Evolutionary conservation across 2,329 filamentous ascomycete genomes (phyloP).

Genomic region (Colletotrichum higginsianum): DNA sequence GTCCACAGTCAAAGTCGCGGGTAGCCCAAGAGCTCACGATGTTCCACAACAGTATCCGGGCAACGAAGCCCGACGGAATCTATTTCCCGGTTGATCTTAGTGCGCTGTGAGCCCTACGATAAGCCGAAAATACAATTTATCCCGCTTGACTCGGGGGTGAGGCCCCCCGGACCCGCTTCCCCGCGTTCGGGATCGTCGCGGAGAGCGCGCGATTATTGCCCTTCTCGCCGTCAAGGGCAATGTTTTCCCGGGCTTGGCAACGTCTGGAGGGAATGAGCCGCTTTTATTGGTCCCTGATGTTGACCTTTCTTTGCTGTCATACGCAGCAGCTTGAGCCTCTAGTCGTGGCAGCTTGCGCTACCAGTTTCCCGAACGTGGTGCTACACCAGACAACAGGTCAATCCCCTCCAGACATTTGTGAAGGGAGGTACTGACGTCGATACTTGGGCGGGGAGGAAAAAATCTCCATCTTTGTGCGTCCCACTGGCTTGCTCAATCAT

Average conservation of each 20-base stretch:
- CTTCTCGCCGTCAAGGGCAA: neutral
- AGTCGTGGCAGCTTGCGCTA: conserved; percentile 8
- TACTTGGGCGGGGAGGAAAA: neutral
- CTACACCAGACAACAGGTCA: neutral
- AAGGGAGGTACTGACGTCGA: no score
- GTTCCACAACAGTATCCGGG: neutral
- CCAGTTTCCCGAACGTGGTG: conserved; percentile 13
- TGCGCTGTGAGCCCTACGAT: neutral
- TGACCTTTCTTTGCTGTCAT: neutral
- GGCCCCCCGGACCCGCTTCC: conserved; percentile 25
- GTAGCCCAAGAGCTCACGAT: neutral
- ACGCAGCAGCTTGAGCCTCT: conserved; percentile 28
- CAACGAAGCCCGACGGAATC: neutral
- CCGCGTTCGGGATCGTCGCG: conserved; percentile 33
- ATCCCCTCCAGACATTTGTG: neutral
- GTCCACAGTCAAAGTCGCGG: neutral
- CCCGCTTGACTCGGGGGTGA: conserved; percentile 25
- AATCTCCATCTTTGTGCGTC: conserved; percentile 25
- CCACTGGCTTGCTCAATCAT: neutral
- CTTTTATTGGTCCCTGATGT: neutral
- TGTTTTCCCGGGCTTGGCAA: neutral
- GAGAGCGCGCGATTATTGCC: neutral
- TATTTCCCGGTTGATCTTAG: neutral
- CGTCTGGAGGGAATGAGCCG: neutral
- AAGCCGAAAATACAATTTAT: neutral